Percentiles rank a stretch among this genome's conserved stretches.
These are phyloP conservation scores for Hibiscus tridactylites DNA, from an alignment of 345 rosid species.

Conservation along the genomic window DNA sequence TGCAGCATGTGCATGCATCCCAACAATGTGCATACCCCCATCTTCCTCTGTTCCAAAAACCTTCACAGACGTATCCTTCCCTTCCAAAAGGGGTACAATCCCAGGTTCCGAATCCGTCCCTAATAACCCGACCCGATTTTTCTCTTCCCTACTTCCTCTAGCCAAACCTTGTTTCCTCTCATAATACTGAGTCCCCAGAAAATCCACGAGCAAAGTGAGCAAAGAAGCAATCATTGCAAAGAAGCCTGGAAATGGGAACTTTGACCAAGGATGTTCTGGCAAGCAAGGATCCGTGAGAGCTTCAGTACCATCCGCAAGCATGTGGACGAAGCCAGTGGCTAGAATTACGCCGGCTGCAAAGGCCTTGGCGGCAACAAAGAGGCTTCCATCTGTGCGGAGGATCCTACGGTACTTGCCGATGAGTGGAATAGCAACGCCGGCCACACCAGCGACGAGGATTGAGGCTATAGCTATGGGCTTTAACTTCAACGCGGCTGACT, in stretches of 20 bases:
- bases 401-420: conserved; percentile 56
- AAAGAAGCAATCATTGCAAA: conserved; percentile 80
- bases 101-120: conserved; percentile 39
- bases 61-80: conserved; percentile 29
- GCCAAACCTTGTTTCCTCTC: conserved; percentile 67
- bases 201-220: conserved; percentile 69
- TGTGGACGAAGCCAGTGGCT: conserved; percentile 93
- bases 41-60: conserved; percentile 84
- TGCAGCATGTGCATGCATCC: conserved; percentile 82
- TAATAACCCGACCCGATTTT: conserved; percentile 30
- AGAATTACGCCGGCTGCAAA: conserved; percentile 92
- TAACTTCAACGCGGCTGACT: conserved; percentile 44
- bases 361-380: conserved; percentile 75
- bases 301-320: conserved; percentile 56
- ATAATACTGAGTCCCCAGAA: conserved; percentile 78
- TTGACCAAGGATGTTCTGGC: conserved; percentile 65
- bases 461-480: conserved; percentile 68
- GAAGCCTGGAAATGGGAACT: conserved; percentile 79
- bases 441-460: conserved; percentile 55
- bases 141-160: conserved; percentile 27
- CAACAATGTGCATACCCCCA: conserved; percentile 82
- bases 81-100: conserved; percentile 22
- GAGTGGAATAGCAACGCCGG: conserved; percentile 65
- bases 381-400: conserved; percentile 54
- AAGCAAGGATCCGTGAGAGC: conserved; percentile 63